Percentiles rank a stretch among this genome's conserved stretches.
Conservation (phyloP, 2,329 filamentous ascomycete genomes). For the Ramularia endophylla region DNA sequence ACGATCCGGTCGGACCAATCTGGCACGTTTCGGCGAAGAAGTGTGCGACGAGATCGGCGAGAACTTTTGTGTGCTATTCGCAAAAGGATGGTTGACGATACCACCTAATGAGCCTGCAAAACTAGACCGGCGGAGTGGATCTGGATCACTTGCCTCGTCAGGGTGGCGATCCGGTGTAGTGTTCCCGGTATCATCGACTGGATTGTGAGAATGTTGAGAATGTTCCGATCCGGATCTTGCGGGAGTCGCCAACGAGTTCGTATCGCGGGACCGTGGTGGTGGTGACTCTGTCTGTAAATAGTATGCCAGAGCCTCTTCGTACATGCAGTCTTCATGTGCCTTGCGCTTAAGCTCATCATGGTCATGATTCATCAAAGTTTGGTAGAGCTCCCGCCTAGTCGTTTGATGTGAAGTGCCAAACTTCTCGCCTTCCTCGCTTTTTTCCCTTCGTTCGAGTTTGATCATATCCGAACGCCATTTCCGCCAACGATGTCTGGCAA, state of each 20-base stretch:
- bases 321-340: too few species aligned
- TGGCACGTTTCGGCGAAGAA: neutral
- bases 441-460: slow-evolving; percentile 49
- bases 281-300: slow-evolving; percentile 32
- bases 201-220: slow-evolving; percentile 1
- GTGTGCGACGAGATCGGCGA: slow-evolving; percentile 2
- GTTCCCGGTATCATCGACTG: slow-evolving; percentile 5
- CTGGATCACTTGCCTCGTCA: slow-evolving; percentile 24
- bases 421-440: slow-evolving; percentile 21
- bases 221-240: neutral
- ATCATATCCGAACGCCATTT: slow-evolving; percentile 70
- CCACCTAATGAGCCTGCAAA: slow-evolving; percentile 2
- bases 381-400: too few species aligned
- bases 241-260: too few species aligned
- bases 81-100: slow-evolving; percentile 34
- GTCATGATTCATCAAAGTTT: too few species aligned
- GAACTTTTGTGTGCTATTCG: slow-evolving; percentile 38
- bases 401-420: too few species aligned
- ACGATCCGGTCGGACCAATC: too few species aligned
- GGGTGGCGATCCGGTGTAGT: slow-evolving; percentile 15
- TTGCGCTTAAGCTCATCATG: too few species aligned
- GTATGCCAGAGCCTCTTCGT: slow-evolving; percentile 24
- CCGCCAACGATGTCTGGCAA: slow-evolving; percentile 69
- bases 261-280: slow-evolving; percentile 24
- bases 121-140: slow-evolving; percentile 19